phyloP scores from a whole-genome alignment of 371 early-diverging fungal genomes.

The Mortierella polycephala region DNA sequence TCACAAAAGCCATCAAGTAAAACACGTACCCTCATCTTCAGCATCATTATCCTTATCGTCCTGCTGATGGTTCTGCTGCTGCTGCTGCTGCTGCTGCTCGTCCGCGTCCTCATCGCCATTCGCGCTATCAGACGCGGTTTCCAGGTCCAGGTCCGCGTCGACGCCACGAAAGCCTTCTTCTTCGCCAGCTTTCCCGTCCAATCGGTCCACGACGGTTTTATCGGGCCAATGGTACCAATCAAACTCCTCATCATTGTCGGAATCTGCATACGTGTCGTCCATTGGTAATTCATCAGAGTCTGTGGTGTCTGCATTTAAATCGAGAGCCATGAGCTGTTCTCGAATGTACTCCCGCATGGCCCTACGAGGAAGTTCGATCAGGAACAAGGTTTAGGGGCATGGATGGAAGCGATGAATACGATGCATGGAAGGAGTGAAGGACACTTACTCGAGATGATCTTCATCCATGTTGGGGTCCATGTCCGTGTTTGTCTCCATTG shows the following conservation, averaged over 20 bases:
- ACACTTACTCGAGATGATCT: neutral
- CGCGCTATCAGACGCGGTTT: neutral
- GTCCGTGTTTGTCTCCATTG: no score
- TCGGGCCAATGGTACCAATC: slow-evolving; percentile 1
- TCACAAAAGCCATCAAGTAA: no score
- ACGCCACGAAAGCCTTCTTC: neutral
- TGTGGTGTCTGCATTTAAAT: neutral
- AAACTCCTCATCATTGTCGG: neutral
- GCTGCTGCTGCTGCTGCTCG: no score
- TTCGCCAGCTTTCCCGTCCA: neutral
- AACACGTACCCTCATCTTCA: no score
- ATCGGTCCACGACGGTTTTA: neutral
- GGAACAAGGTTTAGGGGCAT: neutral
- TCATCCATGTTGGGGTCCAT: slow-evolving; percentile 1
- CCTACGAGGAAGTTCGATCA: neutral
- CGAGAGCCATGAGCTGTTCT: neutral
- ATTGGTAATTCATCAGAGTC: no score
- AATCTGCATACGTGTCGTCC: neutral
- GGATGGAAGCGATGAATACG: neutral
- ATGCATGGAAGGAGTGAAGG: neutral
- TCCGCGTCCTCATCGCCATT: no score
- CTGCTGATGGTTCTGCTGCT: no score
- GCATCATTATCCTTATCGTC: no score
- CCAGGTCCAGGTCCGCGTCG: neutral
- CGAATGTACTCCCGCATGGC: neutral